Evolutionary conservation across 208 protist species (phyloP).

Genomic region (Leishmania turanica): DNA sequence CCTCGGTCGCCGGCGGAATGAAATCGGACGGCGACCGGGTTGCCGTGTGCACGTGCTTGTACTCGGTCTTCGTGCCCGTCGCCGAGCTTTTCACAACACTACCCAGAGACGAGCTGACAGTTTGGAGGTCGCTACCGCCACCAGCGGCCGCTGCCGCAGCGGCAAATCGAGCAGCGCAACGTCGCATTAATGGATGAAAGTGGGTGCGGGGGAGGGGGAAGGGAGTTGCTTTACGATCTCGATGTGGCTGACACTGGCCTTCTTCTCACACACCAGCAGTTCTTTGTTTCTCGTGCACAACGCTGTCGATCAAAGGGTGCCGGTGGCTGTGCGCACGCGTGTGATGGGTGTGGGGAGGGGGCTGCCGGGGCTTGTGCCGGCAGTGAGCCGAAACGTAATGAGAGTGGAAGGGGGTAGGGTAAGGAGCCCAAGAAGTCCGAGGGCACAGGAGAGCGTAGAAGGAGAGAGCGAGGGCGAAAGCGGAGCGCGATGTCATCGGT

Average conservation of each 20-base stretch:
- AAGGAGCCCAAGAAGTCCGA: neutral
- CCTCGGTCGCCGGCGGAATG: slow-evolving; percentile 55
- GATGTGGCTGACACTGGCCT: neutral
- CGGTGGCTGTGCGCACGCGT: neutral
- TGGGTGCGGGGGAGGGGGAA: no score
- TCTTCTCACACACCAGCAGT: neutral
- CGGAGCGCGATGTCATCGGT: neutral
- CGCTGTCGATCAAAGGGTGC: neutral
- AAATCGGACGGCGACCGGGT: slow-evolving; percentile 29
- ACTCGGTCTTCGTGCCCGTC: neutral
- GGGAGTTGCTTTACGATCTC: no score
- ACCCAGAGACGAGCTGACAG: neutral
- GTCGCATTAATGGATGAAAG: slow-evolving; percentile 21
- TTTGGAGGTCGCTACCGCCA: slow-evolving; percentile 2
- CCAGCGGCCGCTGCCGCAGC: slow-evolving; percentile 6
- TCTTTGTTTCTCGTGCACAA: neutral
- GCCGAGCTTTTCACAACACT: neutral
- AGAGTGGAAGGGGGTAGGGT: neutral
- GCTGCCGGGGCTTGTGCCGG: neutral
- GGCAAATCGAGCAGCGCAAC: slow-evolving; percentile 8
- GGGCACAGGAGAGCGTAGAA: neutral
- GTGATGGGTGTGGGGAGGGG: neutral
- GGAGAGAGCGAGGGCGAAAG: neutral
- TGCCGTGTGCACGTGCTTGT: slow-evolving; percentile 28
- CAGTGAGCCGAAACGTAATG: neutral